These are phyloP conservation scores for Henckelia pumila DNA, from an alignment of 257 asterid species.

Conservation along the genomic window DNA sequence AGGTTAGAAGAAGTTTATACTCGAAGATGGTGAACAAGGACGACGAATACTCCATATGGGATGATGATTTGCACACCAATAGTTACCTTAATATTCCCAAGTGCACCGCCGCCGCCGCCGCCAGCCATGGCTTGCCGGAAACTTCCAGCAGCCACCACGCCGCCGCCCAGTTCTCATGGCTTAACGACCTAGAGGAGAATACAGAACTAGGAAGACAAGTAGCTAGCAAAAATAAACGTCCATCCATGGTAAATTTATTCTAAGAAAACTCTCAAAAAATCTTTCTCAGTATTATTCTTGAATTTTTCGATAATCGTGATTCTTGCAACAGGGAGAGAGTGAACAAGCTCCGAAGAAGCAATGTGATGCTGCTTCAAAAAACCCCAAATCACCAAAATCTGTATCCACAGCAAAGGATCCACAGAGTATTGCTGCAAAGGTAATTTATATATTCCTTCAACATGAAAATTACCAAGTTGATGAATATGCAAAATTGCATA, in stretches of 20 bases:
- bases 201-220: conserved; percentile 34
- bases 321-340: conserved; percentile 49
- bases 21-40: conserved; percentile 36
- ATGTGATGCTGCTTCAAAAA: conserved; percentile 45
- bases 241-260: conserved; percentile 38
- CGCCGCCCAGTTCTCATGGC: conserved; percentile 47
- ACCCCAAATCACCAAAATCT: conserved; percentile 41
- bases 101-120: conserved; percentile 16
- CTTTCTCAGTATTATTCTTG: not conserved
- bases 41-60: conserved; percentile 56
- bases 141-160: conserved; percentile 37
- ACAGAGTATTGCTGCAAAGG: conserved; percentile 94
- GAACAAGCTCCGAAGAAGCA: conserved; percentile 62
- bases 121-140: conserved; percentile 33
- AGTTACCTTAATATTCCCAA: conserved; percentile 22
- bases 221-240: conserved; percentile 51
- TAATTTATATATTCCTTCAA: conserved; percentile 13
- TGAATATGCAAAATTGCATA: conserved; percentile 14
- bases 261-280: not conserved
- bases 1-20: conserved; percentile 29
- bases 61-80: conserved; percentile 34
- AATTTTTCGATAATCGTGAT: not conserved
- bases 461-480: not conserved
- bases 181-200: conserved; percentile 36
- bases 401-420: conserved; percentile 60